phyloP scores from a whole-genome alignment of 2,329 filamentous ascomycete species.

The Lachnum nothofagi region DNA sequence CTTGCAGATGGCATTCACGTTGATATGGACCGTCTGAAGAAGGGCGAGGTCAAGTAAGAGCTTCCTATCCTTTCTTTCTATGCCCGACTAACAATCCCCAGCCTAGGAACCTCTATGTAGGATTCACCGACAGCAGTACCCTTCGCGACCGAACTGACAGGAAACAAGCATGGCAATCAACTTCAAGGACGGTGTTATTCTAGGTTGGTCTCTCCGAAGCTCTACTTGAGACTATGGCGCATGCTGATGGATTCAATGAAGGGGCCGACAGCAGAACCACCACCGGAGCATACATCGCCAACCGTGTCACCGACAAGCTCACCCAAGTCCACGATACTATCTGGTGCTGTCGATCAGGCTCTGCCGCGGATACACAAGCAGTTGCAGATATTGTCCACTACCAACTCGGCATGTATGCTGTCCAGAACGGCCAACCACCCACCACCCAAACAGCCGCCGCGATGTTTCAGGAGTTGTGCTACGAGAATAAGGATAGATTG shows the following conservation, averaged over 20 bases:
- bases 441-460: constrained; percentile 93
- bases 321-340: constrained; percentile 98
- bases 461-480: constrained; percentile 97
- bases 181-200: constrained; percentile 96
- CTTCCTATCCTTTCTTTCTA: background rate
- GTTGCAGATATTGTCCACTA: constrained; percentile 98
- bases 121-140: constrained; percentile 32
- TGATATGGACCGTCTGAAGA: constrained; percentile 98
- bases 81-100: constrained; percentile 36
- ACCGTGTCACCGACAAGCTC: constrained; percentile 98
- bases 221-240: background rate
- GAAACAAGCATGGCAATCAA: constrained; percentile 86
- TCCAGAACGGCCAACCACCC: constrained; percentile 81
- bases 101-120: constrained; percentile 95
- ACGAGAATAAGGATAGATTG: constrained; percentile 90
- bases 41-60: constrained; percentile 94
- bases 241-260: constrained; percentile 30
- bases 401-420: constrained; percentile 86
- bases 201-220: constrained; percentile 50
- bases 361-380: constrained; percentile 94
- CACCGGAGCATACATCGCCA: constrained; percentile 96
- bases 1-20: constrained; percentile 91
- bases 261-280: constrained; percentile 96
- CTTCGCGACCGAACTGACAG: constrained; percentile 25
- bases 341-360: constrained; percentile 98